phyloP scores from a whole-genome alignment of 2,329 filamentous ascomycete species.

The Neonectria hederae region DNA sequence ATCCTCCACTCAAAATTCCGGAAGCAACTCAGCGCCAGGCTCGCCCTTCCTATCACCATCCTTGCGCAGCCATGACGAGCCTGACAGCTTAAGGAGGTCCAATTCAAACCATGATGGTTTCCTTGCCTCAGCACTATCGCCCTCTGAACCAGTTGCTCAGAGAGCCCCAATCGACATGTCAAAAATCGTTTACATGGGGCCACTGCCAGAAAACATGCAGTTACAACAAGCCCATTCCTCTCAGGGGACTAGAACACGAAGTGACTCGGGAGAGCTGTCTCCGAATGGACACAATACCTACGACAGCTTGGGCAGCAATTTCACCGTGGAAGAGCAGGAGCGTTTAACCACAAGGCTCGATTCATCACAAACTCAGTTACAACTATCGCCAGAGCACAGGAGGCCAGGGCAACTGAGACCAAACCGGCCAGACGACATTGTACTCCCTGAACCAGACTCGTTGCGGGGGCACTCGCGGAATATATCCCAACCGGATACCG shows the following conservation, averaged over 20 bases:
- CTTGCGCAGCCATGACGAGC: slow-evolving; percentile 23
- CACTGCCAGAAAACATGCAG: slow-evolving; percentile 59
- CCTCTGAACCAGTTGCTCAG: slow-evolving; percentile 47
- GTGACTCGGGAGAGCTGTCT: slow-evolving; percentile 1
- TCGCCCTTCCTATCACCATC: slow-evolving; percentile 28
- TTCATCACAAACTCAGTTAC: slow-evolving; percentile 17
- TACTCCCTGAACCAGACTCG: slow-evolving; percentile 9
- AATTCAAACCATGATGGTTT: slow-evolving; percentile 20
- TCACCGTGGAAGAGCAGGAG: slow-evolving; percentile 63
- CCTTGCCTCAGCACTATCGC: slow-evolving; percentile 11
- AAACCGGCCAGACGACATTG: slow-evolving; percentile 8
- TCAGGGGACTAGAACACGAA: slow-evolving; percentile 9
- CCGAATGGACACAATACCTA: slow-evolving; percentile 27
- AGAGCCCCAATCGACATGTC: slow-evolving; percentile 62
- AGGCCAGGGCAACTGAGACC: not conserved
- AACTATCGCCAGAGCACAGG: not conserved
- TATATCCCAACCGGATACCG: slow-evolving; percentile 20
- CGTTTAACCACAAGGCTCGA: slow-evolving; percentile 39
- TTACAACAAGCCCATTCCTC: slow-evolving; percentile 34
- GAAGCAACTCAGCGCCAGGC: slow-evolving; percentile 24
- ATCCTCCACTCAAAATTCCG: slow-evolving; percentile 25
- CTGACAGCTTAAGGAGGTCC: slow-evolving; percentile 13
- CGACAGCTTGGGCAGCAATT: slow-evolving; percentile 66
- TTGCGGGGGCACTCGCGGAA: not conserved
- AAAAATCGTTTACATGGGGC: slow-evolving; percentile 64